Evolutionary conservation across 129 eudicot species (phyloP).

Genomic region (Calendula officinalis): DNA sequence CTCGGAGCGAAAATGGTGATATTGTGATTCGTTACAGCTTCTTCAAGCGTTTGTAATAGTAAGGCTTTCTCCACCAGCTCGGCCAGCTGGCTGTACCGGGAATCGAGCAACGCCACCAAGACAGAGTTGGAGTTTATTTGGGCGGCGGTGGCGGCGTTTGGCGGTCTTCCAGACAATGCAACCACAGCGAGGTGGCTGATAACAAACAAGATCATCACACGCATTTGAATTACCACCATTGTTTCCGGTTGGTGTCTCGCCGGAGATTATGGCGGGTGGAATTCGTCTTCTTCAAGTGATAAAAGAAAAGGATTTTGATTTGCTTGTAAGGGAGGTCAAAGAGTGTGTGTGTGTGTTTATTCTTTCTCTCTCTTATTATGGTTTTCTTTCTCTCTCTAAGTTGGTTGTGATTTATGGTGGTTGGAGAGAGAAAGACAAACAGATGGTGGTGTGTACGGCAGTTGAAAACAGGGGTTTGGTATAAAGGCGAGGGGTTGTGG

Average conservation of each 20-base stretch:
- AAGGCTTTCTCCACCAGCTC: conserved; percentile 91
- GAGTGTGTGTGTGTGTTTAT: conserved; percentile 9
- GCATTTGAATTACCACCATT: conserved; percentile 23
- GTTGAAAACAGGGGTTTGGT: conserved; percentile 36
- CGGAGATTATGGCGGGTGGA: conserved; percentile 14
- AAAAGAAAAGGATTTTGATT: conserved; percentile 19
- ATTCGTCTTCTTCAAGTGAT: conserved; percentile 22
- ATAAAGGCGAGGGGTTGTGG: conserved; percentile 26
- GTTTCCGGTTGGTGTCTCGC: conserved; percentile 22
- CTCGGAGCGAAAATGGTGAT: conserved; percentile 88
- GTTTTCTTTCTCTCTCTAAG: conserved; percentile 11
- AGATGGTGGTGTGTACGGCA: conserved; percentile 24
- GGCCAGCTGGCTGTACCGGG: conserved; percentile 65
- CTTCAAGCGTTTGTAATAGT: conserved; percentile 54
- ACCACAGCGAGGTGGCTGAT: conserved; percentile 12
- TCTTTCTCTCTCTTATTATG: conserved; percentile 14
- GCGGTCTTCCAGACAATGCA: conserved; percentile 26
- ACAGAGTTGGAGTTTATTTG: conserved; percentile 53
- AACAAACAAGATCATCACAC: conserved; percentile 1
- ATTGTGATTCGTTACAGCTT: conserved; percentile 52
- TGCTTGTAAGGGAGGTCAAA: conserved; percentile 35
- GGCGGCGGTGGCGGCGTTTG: not conserved
- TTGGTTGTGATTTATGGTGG: conserved; percentile 19
- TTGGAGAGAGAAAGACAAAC: conserved; percentile 17
- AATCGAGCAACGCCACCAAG: conserved; percentile 51